Conservation (phyloP, 257 asterid genomes). For the Ilex aquifolium region DNA sequence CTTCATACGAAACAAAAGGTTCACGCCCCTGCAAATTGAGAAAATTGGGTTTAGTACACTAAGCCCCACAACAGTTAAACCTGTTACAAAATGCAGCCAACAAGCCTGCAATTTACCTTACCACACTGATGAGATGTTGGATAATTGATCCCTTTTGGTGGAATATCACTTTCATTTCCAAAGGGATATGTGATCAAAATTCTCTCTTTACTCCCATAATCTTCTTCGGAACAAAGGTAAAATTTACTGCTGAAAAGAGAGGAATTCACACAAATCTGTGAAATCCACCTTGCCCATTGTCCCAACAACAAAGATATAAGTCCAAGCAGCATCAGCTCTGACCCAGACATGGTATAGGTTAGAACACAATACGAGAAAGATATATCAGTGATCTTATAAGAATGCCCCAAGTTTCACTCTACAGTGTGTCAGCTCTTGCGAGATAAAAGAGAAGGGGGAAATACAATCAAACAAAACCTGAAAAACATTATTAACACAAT, state of each 20-base stretch:
- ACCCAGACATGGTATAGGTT: background rate
- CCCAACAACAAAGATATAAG: conserved; percentile 79
- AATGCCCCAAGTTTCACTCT: background rate
- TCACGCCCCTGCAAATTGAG: conserved; percentile 57
- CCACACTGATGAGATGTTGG: conserved; percentile 56
- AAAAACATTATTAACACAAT: background rate
- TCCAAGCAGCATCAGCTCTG: conserved; percentile 93
- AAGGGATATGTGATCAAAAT: conserved; percentile 21
- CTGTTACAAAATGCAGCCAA: too few species aligned
- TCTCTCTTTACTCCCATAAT: conserved; percentile 33
- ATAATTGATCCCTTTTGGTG: conserved; percentile 39
- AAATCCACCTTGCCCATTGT: conserved; percentile 84
- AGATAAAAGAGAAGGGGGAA: too few species aligned
- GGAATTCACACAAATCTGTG: conserved; percentile 71
- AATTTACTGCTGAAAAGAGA: conserved; percentile 76
- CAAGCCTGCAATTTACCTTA: conserved; percentile 30
- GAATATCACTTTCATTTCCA: conserved; percentile 40
- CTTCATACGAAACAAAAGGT: conserved; percentile 86
- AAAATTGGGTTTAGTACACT: background rate
- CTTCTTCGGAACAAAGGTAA: conserved; percentile 63
- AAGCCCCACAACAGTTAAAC: background rate
- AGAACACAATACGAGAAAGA: background rate
- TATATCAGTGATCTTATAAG: background rate
- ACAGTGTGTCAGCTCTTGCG: too few species aligned
- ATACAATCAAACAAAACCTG: background rate